These are phyloP conservation scores for Termitomyces heimii DNA, from an alignment of 768 basidiomycete genomes.

Conservation along the genomic window DNA sequence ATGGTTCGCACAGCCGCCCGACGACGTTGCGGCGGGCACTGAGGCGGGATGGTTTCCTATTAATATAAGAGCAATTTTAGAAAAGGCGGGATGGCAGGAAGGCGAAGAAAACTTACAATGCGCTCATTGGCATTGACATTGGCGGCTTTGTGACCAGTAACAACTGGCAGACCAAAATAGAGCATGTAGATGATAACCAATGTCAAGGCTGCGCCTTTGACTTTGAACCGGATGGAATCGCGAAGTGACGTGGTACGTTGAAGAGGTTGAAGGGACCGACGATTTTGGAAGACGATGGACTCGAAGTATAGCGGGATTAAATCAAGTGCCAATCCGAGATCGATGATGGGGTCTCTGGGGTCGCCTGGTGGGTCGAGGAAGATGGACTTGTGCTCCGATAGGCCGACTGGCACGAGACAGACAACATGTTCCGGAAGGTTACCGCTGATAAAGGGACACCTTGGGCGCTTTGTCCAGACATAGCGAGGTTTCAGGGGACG, in stretches of 20 bases:
- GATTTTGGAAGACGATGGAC: background rate
- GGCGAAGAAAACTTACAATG: background rate
- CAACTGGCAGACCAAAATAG: background rate
- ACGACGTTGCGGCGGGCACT: background rate
- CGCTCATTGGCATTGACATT: background rate
- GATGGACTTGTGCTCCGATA: background rate
- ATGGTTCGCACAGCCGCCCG: background rate
- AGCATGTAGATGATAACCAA: background rate
- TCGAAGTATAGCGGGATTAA: background rate
- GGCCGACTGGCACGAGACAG: background rate
- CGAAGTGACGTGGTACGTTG: background rate
- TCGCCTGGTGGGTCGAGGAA: background rate
- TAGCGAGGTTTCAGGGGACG: background rate
- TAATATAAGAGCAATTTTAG: background rate
- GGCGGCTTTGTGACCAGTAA: background rate
- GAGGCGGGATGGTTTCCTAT: background rate
- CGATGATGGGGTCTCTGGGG: background rate
- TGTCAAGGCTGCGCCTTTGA: background rate
- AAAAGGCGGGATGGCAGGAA: background rate
- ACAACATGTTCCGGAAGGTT: background rate
- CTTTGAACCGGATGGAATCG: background rate
- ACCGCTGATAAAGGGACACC: background rate
- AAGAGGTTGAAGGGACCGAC: too few species aligned
- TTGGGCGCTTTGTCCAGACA: background rate
- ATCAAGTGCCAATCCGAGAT: background rate